A percentile compares a stretch with the other conserved stretches of the same genome.
phyloP scores from a whole-genome alignment of 805 yeast genomes.

The Pichia californica region DNA sequence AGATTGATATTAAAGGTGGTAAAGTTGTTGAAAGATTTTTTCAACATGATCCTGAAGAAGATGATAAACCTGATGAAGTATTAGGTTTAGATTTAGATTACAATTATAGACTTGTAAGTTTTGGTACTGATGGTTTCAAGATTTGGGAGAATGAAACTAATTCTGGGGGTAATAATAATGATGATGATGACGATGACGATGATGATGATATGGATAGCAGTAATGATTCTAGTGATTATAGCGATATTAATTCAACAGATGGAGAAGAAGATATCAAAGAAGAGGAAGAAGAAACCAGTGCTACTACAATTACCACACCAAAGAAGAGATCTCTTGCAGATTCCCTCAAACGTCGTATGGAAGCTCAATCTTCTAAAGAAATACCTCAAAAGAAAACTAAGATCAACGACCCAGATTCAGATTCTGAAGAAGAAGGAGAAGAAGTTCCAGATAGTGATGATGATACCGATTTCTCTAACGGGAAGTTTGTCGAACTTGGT shows the following conservation, averaged over 20 bases:
- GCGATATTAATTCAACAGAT: not conserved
- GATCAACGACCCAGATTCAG: constrained; percentile 2
- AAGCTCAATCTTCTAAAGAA: not conserved
- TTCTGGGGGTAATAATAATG: constrained; percentile 27
- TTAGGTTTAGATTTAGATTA: constrained; percentile 69
- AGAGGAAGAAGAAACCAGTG: not conserved
- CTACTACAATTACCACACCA: not conserved
- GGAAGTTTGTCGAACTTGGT: constrained; percentile 20
- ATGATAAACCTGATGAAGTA: constrained; percentile 64
- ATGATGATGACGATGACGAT: constrained; percentile 13
- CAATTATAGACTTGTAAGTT: constrained; percentile 72
- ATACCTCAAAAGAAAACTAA: not conserved
- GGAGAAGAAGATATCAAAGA: not conserved
- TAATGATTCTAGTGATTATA: constrained; percentile 11
- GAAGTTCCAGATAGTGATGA: constrained; percentile 15
- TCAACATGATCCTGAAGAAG: constrained; percentile 71
- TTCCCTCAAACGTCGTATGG: constrained; percentile 7
- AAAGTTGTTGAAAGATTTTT: constrained; percentile 56
- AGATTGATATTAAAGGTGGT: constrained; percentile 60
- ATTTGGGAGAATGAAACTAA: constrained; percentile 53
- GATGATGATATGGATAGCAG: constrained; percentile 1
- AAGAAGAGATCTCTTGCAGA: constrained; percentile 5
- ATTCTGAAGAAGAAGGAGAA: not conserved
- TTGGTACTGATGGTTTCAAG: constrained; percentile 76
- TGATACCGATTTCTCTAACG: constrained; percentile 12